phyloP scores from a whole-genome alignment of 148 eudicot species.

The Chenopodium suecicum region DNA sequence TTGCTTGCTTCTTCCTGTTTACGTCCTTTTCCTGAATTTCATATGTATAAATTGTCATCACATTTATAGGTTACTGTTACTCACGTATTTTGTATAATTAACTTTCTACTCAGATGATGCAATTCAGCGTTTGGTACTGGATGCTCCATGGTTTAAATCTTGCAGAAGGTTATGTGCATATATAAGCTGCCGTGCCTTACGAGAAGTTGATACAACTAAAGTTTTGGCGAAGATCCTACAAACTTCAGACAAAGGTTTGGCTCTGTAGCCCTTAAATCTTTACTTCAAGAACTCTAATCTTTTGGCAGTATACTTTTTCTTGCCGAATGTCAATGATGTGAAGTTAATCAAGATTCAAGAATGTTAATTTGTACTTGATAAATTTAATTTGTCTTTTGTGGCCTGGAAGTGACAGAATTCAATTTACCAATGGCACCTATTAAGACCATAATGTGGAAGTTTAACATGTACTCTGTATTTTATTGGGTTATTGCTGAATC shows the following conservation, averaged over 20 bases:
- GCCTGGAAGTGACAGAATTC: neutral
- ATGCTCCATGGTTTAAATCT: constrained; percentile 91
- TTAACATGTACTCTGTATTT: neutral
- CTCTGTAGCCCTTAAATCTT: neutral
- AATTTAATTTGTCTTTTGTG: neutral
- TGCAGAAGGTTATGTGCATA: constrained; percentile 84
- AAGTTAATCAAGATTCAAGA: constrained; percentile 4
- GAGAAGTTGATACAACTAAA: constrained; percentile 88
- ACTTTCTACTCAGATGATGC: constrained; percentile 48
- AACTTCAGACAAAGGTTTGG: constrained; percentile 50
- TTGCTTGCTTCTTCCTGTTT: neutral
- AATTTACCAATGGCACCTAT: neutral
- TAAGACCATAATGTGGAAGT: neutral
- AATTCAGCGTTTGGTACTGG: constrained; percentile 61
- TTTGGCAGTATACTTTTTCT: neutral
- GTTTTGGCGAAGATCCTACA: constrained; percentile 58
- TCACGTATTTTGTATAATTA: neutral
- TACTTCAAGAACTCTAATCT: neutral
- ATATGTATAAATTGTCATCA: too few species aligned
- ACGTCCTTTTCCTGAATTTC: neutral
- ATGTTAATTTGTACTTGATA: neutral
- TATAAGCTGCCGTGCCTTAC: constrained; percentile 79
- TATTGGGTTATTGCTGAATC: neutral
- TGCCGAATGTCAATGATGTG: neutral
- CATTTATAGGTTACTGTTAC: neutral